phyloP scores from a whole-genome alignment of 495 filamentous ascomycete species.

The Neurospora sublineolata region DNA sequence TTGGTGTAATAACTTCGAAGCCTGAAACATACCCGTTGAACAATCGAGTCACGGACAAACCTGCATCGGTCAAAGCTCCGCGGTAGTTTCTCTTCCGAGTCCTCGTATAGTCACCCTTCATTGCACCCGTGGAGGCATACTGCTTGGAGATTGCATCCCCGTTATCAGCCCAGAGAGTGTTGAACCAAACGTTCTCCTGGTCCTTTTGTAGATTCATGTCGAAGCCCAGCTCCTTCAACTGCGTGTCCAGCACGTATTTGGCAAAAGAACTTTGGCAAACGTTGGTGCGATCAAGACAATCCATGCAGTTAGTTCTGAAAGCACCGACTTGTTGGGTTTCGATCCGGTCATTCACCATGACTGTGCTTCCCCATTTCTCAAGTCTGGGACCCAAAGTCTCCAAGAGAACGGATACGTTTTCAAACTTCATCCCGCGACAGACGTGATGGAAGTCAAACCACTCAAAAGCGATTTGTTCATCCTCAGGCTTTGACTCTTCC shows the following conservation, averaged over 20 bases:
- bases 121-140: constrained; percentile 79
- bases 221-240: constrained; percentile 64
- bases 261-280: constrained; percentile 83
- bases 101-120: constrained; percentile 92
- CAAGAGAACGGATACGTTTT: constrained; percentile 74
- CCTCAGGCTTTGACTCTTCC: constrained; percentile 39
- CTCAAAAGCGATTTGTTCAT: constrained; percentile 50
- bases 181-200: constrained; percentile 78
- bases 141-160: constrained; percentile 64
- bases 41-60: constrained; percentile 66
- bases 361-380: constrained; percentile 52
- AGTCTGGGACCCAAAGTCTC: constrained; percentile 53
- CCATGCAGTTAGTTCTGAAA: constrained; percentile 91
- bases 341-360: constrained; percentile 39
- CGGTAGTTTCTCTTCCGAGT: constrained; percentile 81
- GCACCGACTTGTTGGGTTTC: constrained; percentile 55
- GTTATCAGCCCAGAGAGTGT: constrained; percentile 91
- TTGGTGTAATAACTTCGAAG: background rate
- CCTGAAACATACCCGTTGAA: constrained; percentile 40
- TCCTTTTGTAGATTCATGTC: constrained; percentile 56
- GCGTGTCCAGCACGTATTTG: constrained; percentile 60
- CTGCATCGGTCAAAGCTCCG: constrained; percentile 90
- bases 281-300: constrained; percentile 88
- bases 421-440: constrained; percentile 93
- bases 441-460: constrained; percentile 94